A percentile compares a stretch with the other conserved stretches of the same genome.
These are phyloP conservation scores for Endothia cerciana DNA, from an alignment of 2,329 filamentous ascomycete species.

Conservation along the genomic window DNA sequence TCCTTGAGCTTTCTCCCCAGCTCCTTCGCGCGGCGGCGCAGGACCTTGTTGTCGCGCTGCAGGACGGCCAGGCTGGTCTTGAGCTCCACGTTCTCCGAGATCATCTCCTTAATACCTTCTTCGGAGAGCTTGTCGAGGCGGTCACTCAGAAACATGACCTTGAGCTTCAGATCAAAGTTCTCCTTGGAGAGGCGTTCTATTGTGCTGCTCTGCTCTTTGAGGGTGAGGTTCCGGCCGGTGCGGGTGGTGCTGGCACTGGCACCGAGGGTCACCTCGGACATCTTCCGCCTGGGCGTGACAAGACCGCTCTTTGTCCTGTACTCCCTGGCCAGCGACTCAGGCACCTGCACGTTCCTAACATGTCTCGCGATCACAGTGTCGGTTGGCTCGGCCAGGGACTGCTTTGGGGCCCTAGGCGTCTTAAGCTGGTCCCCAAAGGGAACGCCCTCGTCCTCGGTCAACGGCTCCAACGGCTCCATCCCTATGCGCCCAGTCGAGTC, in stretches of 20 bases:
- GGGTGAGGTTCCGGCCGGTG: conserved; percentile 73
- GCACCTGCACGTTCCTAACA: conserved; percentile 87
- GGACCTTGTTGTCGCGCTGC: conserved; percentile 85
- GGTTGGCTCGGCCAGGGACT: conserved; percentile 68
- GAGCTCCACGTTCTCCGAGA: conserved; percentile 94
- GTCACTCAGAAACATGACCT: conserved; percentile 96
- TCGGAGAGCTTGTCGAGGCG: conserved; percentile 91
- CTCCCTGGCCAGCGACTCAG: conserved; percentile 83
- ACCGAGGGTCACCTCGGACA: conserved; percentile 56
- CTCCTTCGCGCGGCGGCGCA: conserved; percentile 82
- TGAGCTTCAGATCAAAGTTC: conserved; percentile 96
- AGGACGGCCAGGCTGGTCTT: conserved; percentile 87
- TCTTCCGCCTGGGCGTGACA: conserved; percentile 57
- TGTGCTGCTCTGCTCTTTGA: conserved; percentile 97
- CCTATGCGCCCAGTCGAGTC: conserved; percentile 52
- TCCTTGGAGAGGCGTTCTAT: conserved; percentile 97
- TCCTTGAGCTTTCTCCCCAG: conserved; percentile 79
- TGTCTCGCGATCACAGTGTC: conserved; percentile 89
- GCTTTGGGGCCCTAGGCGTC: conserved; percentile 70
- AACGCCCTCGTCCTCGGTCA: conserved; percentile 51
- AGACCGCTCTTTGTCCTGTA: conserved; percentile 77
- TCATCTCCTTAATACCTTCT: conserved; percentile 96
- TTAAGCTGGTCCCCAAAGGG: conserved; percentile 55
- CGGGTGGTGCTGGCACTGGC: conserved; percentile 55
- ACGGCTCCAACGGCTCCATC: conserved; percentile 51